Evolutionary conservation across 345 rosid genomes (phyloP), one percentile per base, ranked within the genome.

Genomic region (Arabis alpina): DNA sequence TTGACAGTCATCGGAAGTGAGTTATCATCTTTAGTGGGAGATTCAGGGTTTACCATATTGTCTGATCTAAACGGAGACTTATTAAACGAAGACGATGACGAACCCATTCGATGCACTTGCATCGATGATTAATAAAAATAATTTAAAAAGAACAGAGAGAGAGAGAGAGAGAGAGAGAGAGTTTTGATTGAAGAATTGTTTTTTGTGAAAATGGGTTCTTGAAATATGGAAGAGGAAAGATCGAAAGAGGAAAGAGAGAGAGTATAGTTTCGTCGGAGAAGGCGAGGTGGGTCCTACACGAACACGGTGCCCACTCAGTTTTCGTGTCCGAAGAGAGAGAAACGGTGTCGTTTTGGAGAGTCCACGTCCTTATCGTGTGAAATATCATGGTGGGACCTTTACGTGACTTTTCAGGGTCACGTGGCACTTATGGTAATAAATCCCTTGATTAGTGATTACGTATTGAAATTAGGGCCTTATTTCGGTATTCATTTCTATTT

Each of bases 251-350:
- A 13, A 7, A 41, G 6, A n/a, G 19, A 64, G 54, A 61, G 13
- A 62, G 51, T 41, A 37, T 42, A 16, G 64, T 24, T 63, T 56
- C 55, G 71, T 54, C 60, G 66, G 74, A 51, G 74, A 54, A 19
- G 64, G 40, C 10, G 57, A 47, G 16, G 61, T 63, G 66, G 79
- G 79, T 40, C 79, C 79, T 41, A 69, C 61, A 61, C 75, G 50
- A 3, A 76, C 79, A 70, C 79, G 67, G 71, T 40, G 75, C 79
- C 79, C 79, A 76, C 79, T 76, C 79, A 50, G 75, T 57, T 50
- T 41, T 64, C 75, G 71, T 70, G 75, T 23, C 40, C 0, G 11
- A 30, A 27, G 27, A 0, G 25, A 8, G 48, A 27, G 14, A 28
- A 2, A 70, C 75, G 71, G 15, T 49, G 43, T 63, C 79, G 79